These are phyloP conservation scores for Apiospora kogelbergensis DNA, from an alignment of 2,329 filamentous ascomycete species.

Conservation along the genomic window DNA sequence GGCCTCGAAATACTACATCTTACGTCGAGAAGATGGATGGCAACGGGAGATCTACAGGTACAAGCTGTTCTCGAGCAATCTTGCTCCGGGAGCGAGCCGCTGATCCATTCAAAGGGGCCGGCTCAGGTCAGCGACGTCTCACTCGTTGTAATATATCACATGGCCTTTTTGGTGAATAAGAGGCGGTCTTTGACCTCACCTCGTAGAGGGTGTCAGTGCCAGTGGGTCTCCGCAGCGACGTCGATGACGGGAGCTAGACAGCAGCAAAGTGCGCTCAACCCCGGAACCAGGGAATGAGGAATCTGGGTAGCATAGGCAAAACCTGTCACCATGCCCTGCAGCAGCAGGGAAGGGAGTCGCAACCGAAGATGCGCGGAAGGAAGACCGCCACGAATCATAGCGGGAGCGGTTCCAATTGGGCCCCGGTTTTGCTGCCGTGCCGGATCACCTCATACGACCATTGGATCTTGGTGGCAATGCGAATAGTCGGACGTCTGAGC, in stretches of 20 bases:
- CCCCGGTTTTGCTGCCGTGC: not conserved
- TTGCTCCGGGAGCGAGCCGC: not conserved
- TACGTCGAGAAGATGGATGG: not conserved
- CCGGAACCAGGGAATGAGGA: not conserved
- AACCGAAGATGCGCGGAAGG: not conserved
- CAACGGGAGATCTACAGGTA: not conserved
- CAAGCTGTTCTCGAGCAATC: not conserved
- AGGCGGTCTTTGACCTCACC: not conserved
- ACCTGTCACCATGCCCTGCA: not conserved
- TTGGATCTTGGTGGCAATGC: not conserved
- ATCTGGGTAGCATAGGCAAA: not conserved
- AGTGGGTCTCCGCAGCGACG: not conserved
- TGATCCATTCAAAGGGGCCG: not conserved
- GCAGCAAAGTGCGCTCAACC: not conserved
- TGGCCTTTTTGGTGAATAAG: not conserved
- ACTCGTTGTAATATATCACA: not conserved
- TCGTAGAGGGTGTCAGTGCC: not conserved
- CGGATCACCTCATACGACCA: not conserved
- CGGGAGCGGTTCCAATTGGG: not conserved
- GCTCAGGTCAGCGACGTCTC: not conserved
- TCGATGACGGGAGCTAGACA: not conserved
- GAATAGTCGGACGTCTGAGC: not conserved
- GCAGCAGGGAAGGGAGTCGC: not conserved
- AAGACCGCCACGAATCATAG: slow-evolving; percentile 1
- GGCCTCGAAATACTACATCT: not conserved